These are phyloP conservation scores for Coniochaeta pulveracea DNA, from an alignment of 2,329 filamentous ascomycete species.

Conservation along the genomic window DNA sequence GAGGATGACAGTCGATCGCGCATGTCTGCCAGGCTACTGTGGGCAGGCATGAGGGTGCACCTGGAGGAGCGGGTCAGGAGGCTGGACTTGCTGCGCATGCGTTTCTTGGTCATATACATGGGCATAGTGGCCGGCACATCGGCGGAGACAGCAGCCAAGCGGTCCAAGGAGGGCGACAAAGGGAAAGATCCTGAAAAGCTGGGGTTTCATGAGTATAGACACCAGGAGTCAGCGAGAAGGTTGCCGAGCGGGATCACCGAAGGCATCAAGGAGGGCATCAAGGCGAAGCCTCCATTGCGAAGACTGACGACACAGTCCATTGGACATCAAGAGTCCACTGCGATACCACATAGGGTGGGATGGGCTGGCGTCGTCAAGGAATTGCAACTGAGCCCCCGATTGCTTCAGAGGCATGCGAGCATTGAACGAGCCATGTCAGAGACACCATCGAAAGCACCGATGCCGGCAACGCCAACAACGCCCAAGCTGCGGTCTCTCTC, in stretches of 20 bases:
- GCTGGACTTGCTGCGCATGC: constrained; percentile 51
- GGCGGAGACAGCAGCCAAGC: constrained; percentile 24
- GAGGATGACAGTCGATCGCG: constrained; percentile 32
- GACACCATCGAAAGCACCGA: constrained; percentile 13
- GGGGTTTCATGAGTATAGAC: constrained; percentile 1
- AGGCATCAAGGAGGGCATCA: constrained; percentile 30
- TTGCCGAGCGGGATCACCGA: constrained; percentile 19
- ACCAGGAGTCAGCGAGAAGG: constrained; percentile 6
- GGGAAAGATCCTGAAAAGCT: constrained; percentile 18
- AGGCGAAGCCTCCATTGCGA: constrained; percentile 35
- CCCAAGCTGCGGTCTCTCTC: too few species aligned
- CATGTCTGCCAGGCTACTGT: constrained; percentile 39
- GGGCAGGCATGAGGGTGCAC: constrained; percentile 41
- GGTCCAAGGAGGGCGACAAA: constrained; percentile 20
- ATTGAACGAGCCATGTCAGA: constrained; percentile 46
- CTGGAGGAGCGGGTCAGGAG: constrained; percentile 47
- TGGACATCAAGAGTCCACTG: constrained; percentile 37
- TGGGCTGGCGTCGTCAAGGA: constrained; percentile 56
- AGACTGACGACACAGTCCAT: constrained; percentile 42
- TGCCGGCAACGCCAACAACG: too few species aligned
- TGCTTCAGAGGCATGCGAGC: constrained; percentile 51
- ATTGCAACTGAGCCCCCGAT: constrained; percentile 46
- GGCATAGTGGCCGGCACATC: constrained; percentile 36
- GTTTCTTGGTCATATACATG: constrained; percentile 54
- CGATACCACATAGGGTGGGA: constrained; percentile 36